These are phyloP conservation scores for Pseudodiploospora longispora DNA, from an alignment of 2,329 filamentous ascomycete species.

Conservation along the genomic window DNA sequence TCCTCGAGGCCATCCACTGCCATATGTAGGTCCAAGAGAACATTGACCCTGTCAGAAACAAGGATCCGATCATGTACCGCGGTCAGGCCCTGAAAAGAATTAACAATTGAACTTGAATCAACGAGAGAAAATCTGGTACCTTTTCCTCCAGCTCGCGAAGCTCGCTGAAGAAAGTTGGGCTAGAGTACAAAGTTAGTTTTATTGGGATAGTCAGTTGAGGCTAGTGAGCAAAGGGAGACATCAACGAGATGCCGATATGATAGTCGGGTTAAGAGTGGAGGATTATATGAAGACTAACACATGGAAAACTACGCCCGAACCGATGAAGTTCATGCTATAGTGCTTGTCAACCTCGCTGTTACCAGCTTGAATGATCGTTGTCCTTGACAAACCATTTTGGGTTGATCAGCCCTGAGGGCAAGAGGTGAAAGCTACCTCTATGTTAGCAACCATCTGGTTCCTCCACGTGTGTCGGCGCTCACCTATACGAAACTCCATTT, in stretches of 20 bases:
- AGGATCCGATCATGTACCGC: slow-evolving; percentile 43
- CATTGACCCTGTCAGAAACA: slow-evolving; percentile 55
- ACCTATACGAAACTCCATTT: slow-evolving; percentile 30
- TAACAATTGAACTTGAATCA: neutral
- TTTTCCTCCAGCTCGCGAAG: slow-evolving; percentile 30
- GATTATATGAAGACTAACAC: slow-evolving; percentile 22
- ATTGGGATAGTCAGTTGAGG: too few relatives aligned
- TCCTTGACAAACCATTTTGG: slow-evolving; percentile 36
- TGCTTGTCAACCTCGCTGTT: too few relatives aligned
- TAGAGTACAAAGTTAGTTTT: slow-evolving; percentile 12
- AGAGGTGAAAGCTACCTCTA: slow-evolving; percentile 47
- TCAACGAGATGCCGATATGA: too few relatives aligned
- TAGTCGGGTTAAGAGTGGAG: too few relatives aligned
- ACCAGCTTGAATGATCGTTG: too few relatives aligned
- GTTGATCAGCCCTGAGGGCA: slow-evolving; percentile 65
- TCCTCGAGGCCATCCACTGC: slow-evolving; percentile 64
- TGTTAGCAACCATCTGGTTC: slow-evolving; percentile 10
- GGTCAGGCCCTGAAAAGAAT: slow-evolving; percentile 16
- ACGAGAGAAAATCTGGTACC: neutral
- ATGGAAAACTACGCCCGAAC: slow-evolving; percentile 59
- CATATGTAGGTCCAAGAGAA: slow-evolving; percentile 58
- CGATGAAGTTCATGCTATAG: slow-evolving; percentile 58
- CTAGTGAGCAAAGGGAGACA: too few relatives aligned
- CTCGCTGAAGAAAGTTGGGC: slow-evolving; percentile 33
- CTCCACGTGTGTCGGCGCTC: slow-evolving; percentile 10